Evolutionary conservation across 164 flowering plant species (phyloP).

Genomic region (Nelumbo lutea): DNA sequence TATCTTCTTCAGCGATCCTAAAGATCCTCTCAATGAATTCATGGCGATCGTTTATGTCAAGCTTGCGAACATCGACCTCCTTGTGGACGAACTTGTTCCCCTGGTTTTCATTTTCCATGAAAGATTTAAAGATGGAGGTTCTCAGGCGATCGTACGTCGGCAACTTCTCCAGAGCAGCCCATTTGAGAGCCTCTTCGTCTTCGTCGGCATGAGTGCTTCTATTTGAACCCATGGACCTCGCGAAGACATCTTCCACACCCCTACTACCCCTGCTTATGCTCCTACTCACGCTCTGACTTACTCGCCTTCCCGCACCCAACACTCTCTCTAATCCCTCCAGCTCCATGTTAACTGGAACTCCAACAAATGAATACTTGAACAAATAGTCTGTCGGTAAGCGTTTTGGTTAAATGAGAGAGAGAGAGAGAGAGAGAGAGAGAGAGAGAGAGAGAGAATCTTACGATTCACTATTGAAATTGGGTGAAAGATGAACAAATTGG

Average conservation of each 20-base stretch:
- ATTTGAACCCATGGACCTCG: constrained; percentile 26
- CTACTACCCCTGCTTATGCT: constrained; percentile 45
- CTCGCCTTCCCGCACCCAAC: constrained; percentile 19
- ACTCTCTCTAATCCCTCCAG: constrained; percentile 30
- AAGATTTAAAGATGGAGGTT: constrained; percentile 63
- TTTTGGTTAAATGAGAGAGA: too few relatives aligned
- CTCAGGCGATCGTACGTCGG: constrained; percentile 85
- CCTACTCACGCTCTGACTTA: constrained; percentile 19
- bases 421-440: too few relatives aligned
- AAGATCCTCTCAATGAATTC: constrained; percentile 32
- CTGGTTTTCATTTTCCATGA: constrained; percentile 25
- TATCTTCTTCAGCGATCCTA: constrained; percentile 37
- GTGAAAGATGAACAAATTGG: too few relatives aligned
- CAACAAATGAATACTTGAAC: too few relatives aligned
- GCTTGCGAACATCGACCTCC: constrained; percentile 72
- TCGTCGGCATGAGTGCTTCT: constrained; percentile 37
- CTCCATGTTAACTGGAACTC: constrained; percentile 1
- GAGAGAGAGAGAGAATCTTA: too few relatives aligned
- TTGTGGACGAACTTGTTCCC: constrained; percentile 26
- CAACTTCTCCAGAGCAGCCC: constrained; percentile 88
- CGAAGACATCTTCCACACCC: constrained; percentile 63
- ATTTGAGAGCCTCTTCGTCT: constrained; percentile 81
- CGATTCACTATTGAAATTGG: too few relatives aligned
- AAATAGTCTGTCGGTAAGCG: too few relatives aligned
- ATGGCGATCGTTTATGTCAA: constrained; percentile 56